Evolutionary conservation across 1,284 basidiomycete species (phyloP).

Genomic region (Cryptococcus floricola): DNA sequence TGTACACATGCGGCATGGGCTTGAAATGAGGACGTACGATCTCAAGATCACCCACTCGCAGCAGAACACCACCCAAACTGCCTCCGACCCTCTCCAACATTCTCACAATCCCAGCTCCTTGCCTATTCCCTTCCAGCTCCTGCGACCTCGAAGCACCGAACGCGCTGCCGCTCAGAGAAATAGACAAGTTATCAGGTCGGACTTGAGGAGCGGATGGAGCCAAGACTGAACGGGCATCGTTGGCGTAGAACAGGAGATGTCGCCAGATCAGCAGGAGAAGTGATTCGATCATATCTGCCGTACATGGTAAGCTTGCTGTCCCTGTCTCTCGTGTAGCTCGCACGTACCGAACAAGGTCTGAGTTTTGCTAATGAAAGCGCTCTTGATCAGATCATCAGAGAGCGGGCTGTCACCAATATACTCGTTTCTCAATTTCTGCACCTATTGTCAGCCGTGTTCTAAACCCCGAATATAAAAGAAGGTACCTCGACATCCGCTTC

Average conservation of each 20-base stretch:
- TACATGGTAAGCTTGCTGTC: not conserved
- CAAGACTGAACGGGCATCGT: slow-evolving; percentile 31
- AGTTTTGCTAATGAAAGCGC: slow-evolving; percentile 28
- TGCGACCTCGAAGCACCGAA: slow-evolving; percentile 4
- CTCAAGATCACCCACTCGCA: slow-evolving; percentile 46
- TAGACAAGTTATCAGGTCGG: slow-evolving; percentile 34
- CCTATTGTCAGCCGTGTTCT: not conserved
- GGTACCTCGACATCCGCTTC: slow-evolving; percentile 21
- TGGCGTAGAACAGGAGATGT: slow-evolving; percentile 61
- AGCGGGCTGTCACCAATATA: slow-evolving; percentile 60
- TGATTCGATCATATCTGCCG: slow-evolving; percentile 71
- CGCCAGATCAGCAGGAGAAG: slow-evolving; percentile 74
- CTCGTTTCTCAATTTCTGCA: slow-evolving; percentile 48
- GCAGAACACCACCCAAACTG: slow-evolving; percentile 37
- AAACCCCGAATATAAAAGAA: not conserved
- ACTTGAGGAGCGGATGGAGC: slow-evolving; percentile 16
- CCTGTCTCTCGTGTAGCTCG: not conserved
- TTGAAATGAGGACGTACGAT: slow-evolving; percentile 27
- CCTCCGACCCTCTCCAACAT: slow-evolving; percentile 38
- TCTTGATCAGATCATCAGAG: slow-evolving; percentile 60
- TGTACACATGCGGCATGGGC: not conserved
- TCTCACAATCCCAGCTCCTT: slow-evolving; percentile 18
- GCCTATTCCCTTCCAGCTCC: slow-evolving; percentile 19
- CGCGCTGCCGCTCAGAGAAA: slow-evolving; percentile 15
- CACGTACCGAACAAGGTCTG: slow-evolving; percentile 26